Base-by-base conservation (phyloP, 2,329 filamentous ascomycete species). In the Apiospora kogelbergensis region DNA sequence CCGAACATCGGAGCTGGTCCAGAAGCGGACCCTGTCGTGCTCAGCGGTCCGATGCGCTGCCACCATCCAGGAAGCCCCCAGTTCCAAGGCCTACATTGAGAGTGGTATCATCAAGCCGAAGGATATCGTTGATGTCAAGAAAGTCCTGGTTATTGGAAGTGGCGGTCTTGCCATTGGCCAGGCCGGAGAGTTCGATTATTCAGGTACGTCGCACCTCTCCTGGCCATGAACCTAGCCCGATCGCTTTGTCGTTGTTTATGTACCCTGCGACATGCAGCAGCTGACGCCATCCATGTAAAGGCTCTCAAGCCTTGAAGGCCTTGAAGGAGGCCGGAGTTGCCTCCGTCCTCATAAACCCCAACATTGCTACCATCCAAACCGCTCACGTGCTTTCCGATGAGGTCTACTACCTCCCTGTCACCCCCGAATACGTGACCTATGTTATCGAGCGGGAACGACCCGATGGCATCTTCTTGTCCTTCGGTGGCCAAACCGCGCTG, bases 141-240 rank as follows among this genome's bases (percentile, higher is more conserved):
- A 98, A 85, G 95, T 98, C 67, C 85, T 98, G 71, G 95, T 98
- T 75, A 97, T 98, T 84, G 95, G 95, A 70, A 95, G 91, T 83
- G 95, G 95, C 84, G 95, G 95, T 82, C 88, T 98, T 75, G 94
- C 93, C 80, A 98, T 98, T 88, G 95, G 95, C 72, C 95, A 98
- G 84, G 95, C 95, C 73, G 95, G 95, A 84, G 95, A 98, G 85
- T 98, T 98, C 77, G 95, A 98, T 84, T 98, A 98, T 83, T 98
- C 96, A 81, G 95, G 94, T 97, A 86, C 74, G 90, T 86, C 65
- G 53, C 26, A 60, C 37, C 30, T 60, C 26, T 60, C 53, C 30
- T 10, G 26, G 30, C 17, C 30, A 33, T n/a, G 30, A n/a, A n/a
- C 48, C 24, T 15, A 15, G 33, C 48, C 48, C 26, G 6, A 57